phyloP scores from a whole-genome alignment of 176 grass and related monocot species.

The Bromus sterilis region DNA sequence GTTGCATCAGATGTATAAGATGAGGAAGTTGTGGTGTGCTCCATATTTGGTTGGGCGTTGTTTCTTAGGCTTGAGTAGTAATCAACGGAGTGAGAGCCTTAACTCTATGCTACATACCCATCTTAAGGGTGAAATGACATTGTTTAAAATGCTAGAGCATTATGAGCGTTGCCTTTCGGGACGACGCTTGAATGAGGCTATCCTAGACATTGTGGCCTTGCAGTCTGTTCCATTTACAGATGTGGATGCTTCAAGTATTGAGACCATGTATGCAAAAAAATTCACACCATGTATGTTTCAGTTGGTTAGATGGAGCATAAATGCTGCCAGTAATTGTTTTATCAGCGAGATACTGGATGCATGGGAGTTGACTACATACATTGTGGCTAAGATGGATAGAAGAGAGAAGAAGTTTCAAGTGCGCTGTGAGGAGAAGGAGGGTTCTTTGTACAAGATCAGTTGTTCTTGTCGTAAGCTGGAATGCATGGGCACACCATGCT shows the following conservation, averaged over 20 bases:
- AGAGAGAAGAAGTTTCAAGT: background rate
- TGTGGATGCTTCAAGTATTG: background rate
- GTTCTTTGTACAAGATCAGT: background rate
- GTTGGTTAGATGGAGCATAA: background rate
- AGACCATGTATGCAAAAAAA: background rate
- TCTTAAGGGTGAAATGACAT: background rate
- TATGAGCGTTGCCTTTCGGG: background rate
- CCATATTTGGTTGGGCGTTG: background rate
- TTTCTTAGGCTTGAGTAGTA: conserved; percentile 1
- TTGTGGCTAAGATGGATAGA: background rate
- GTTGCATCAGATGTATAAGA: background rate
- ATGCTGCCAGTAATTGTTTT: background rate
- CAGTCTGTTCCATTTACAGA: background rate
- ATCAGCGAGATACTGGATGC: background rate
- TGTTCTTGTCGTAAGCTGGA: background rate
- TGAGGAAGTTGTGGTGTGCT: background rate
- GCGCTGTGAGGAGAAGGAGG: background rate
- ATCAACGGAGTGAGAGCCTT: background rate
- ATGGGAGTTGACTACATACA: background rate
- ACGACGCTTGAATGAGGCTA: background rate
- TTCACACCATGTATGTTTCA: background rate
- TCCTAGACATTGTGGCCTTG: background rate
- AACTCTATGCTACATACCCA: background rate
- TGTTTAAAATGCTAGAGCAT: background rate
- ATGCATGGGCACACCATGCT: background rate